Conservation (phyloP, 2,329 filamentous ascomycete genomes). For the Sporothrix inflata region DNA sequence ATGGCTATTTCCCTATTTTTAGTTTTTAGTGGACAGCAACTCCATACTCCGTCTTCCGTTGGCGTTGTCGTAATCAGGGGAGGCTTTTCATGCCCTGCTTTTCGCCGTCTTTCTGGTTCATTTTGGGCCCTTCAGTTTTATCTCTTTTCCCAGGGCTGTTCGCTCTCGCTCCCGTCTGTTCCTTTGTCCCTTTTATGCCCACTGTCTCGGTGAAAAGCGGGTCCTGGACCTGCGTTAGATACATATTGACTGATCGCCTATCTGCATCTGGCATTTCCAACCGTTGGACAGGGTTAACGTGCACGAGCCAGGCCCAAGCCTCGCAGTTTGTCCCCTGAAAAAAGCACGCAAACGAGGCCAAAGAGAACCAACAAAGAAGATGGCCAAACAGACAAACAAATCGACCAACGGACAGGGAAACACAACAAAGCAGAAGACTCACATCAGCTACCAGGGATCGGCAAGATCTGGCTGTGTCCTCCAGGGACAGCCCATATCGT, state of each 20-base stretch:
- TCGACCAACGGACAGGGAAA: background rate
- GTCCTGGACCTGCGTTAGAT: background rate
- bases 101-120: background rate
- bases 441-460: background rate
- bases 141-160: no score
- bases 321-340: slow-evolving; percentile 5
- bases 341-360: background rate
- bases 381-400: background rate
- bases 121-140: no score
- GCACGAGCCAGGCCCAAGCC: background rate
- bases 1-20: slow-evolving; percentile 10
- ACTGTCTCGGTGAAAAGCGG: background rate
- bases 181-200: background rate
- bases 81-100: background rate
- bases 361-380: background rate
- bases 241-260: background rate
- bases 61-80: background rate
- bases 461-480: background rate
- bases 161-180: background rate
- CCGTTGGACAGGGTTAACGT: background rate
- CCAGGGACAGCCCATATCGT: background rate
- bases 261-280: slow-evolving; percentile 2
- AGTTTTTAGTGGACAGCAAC: slow-evolving; percentile 15
- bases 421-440: background rate
- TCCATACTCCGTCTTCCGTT: background rate